Evolutionary conservation across 495 filamentous ascomycete species (phyloP).

Genomic region (Aspergillus leporis): DNA sequence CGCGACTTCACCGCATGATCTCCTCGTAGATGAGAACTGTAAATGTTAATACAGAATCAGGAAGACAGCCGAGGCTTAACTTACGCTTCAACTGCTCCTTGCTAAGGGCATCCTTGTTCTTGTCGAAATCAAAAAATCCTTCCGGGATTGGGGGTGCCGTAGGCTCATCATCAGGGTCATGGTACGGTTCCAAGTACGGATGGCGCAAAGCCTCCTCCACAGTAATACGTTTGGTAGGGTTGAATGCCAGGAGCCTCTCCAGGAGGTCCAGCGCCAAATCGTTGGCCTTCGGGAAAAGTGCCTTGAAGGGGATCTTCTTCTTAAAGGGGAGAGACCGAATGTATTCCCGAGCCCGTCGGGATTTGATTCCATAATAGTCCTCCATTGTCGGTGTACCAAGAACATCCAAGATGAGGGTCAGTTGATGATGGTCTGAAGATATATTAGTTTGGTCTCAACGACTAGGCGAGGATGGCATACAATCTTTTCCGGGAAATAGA

Average conservation of each 20-base stretch:
- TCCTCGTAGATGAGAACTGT: slow-evolving; percentile 92
- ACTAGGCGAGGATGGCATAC: slow-evolving; percentile 53
- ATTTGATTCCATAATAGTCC: slow-evolving; percentile 99
- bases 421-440: slow-evolving; percentile 86
- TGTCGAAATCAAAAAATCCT: slow-evolving; percentile 99
- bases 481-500: slow-evolving; percentile 98
- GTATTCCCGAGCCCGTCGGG: slow-evolving; percentile 94
- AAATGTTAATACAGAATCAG: slow-evolving; percentile 12
- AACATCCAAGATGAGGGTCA: slow-evolving; percentile 96
- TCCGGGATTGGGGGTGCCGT: slow-evolving; percentile 95
- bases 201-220: slow-evolving; percentile 97
- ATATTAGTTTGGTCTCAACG: slow-evolving; percentile 10
- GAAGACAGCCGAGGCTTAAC: slow-evolving; percentile 19
- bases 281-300: slow-evolving; percentile 95
- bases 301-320: slow-evolving; percentile 99
- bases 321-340: slow-evolving; percentile 99
- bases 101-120: slow-evolving; percentile 97
- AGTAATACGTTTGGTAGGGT: slow-evolving; percentile 96
- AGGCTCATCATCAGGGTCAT: slow-evolving; percentile 98
- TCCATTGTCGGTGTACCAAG: slow-evolving; percentile 99
- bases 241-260: slow-evolving; percentile 95
- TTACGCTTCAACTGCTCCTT: slow-evolving; percentile 95
- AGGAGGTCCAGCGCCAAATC: slow-evolving; percentile 91
- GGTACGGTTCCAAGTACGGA: slow-evolving; percentile 97
- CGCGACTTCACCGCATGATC: slow-evolving; percentile 89